Conservation (phyloP, 2,329 filamentous ascomycete species). For the Westerdykella aurantiaca region DNA sequence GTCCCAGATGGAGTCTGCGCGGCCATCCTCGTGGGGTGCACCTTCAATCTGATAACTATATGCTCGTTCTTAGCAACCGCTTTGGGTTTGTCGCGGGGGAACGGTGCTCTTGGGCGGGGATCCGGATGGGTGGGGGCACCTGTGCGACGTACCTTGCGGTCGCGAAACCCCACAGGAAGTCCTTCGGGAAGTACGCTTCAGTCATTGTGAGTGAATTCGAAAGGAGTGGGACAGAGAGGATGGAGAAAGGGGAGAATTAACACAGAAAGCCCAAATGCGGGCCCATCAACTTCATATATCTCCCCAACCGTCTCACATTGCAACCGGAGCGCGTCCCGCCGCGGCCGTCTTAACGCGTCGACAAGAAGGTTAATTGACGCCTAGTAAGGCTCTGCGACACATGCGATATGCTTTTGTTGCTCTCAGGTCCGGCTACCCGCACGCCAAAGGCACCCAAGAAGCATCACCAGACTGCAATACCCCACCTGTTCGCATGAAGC, state of each 20-base stretch:
- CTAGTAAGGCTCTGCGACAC: slow-evolving; percentile 17
- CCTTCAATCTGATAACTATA: slow-evolving; percentile 84
- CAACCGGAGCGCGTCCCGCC: slow-evolving; percentile 34
- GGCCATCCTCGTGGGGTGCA: slow-evolving; percentile 65
- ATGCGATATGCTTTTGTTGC: slow-evolving; percentile 14
- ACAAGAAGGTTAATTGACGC: slow-evolving; percentile 20
- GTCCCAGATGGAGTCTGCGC: slow-evolving; percentile 82
- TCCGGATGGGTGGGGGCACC: slow-evolving; percentile 11
- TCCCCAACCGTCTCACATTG: slow-evolving; percentile 14
- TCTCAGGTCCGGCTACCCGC: slow-evolving; percentile 15
- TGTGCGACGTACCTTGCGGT: slow-evolving; percentile 36
- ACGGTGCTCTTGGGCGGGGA: background rate
- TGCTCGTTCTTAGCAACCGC: slow-evolving; percentile 1
- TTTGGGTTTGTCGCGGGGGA: slow-evolving; percentile 14
- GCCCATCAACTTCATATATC: slow-evolving; percentile 29
- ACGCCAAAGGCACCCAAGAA: slow-evolving; percentile 13
- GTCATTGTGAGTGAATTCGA: slow-evolving; percentile 21
- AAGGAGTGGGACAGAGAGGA: background rate
- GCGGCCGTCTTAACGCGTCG: slow-evolving; percentile 30
- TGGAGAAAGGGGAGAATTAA: background rate
- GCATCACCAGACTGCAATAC: slow-evolving; percentile 9
- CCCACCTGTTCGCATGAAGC: slow-evolving; percentile 6
- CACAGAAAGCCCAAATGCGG: slow-evolving; percentile 8
- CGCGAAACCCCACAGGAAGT: slow-evolving; percentile 39
- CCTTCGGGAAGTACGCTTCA: slow-evolving; percentile 35